Evolutionary conservation across 352 stramenopile genomes (phyloP).

Genomic region (Globisporangium solare): DNA sequence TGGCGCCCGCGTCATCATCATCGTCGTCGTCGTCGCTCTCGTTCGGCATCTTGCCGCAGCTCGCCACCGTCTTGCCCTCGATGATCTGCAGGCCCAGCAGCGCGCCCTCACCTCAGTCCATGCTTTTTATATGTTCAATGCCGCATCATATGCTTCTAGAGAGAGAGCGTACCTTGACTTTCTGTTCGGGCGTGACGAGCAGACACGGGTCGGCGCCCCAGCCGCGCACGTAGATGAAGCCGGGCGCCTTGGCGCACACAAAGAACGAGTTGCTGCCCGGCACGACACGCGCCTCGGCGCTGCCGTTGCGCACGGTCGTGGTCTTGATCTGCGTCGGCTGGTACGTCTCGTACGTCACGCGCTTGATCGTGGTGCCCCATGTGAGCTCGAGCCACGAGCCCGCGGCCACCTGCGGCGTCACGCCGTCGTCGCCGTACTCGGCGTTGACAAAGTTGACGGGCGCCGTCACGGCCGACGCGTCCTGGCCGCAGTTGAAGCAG

Average conservation of each 20-base stretch:
- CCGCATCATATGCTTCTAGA: too few species aligned
- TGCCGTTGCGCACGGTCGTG: slow-evolving; percentile 31
- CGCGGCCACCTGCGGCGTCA: slow-evolving; percentile 42
- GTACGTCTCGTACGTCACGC: slow-evolving; percentile 38
- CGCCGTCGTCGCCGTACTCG: slow-evolving; percentile 42
- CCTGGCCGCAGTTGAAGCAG: slow-evolving; percentile 60
- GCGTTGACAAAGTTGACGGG: slow-evolving; percentile 24
- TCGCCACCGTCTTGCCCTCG: slow-evolving; percentile 9
- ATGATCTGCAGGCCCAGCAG: too few species aligned
- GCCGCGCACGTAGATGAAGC: slow-evolving; percentile 27
- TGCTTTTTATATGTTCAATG: too few species aligned
- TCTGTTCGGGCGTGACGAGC: slow-evolving; percentile 14
- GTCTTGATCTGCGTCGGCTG: slow-evolving; percentile 26
- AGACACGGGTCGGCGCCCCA: slow-evolving; percentile 33
- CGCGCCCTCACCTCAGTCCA: too few species aligned
- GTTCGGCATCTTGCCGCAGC: slow-evolving; percentile 10
- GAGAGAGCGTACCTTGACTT: background rate
- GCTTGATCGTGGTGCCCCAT: slow-evolving; percentile 22
- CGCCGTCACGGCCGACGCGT: slow-evolving; percentile 9
- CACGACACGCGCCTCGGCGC: slow-evolving; percentile 18
- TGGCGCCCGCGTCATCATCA: background rate
- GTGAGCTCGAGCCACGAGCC: slow-evolving; percentile 34
- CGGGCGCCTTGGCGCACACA: slow-evolving; percentile 28
- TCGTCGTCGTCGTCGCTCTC: background rate
- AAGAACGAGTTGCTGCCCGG: slow-evolving; percentile 20